phyloP scores from a whole-genome alignment of 306 rosid species.

The Pterocarpus santalinus region DNA sequence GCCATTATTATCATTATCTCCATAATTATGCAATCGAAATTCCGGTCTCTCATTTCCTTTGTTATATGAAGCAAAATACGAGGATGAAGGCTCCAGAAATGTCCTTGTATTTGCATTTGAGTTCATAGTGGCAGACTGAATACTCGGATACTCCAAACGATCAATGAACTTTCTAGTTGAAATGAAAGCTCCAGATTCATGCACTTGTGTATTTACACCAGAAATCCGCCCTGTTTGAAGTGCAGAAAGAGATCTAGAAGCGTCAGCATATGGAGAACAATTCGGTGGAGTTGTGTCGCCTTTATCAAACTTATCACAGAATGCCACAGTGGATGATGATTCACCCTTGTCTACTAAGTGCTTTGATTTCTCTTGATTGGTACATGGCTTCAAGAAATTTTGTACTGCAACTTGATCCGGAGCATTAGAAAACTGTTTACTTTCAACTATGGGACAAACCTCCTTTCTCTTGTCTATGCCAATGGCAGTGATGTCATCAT shows the following conservation, averaged over 20 bases:
- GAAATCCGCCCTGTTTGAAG: slow-evolving; percentile 48
- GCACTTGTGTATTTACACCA: slow-evolving; percentile 47
- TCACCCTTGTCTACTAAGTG: slow-evolving; percentile 48
- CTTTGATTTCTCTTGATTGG: slow-evolving; percentile 52
- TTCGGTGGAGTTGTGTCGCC: slow-evolving; percentile 45
- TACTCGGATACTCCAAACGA: slow-evolving; percentile 52
- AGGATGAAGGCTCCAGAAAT: slow-evolving; percentile 54
- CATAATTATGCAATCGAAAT: slow-evolving; percentile 48
- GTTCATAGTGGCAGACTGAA: slow-evolving; percentile 46
- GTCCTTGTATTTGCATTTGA: slow-evolving; percentile 49
- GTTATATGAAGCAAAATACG: slow-evolving; percentile 51
- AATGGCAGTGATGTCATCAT: slow-evolving; percentile 38
- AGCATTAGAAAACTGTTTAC: slow-evolving; percentile 58
- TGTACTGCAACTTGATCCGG: slow-evolving; percentile 48
- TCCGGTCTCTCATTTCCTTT: slow-evolving; percentile 51
- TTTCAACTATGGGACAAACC: slow-evolving; percentile 52
- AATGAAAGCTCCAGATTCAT: slow-evolving; percentile 50
- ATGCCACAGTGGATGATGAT: slow-evolving; percentile 33
- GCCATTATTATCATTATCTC: slow-evolving; percentile 42
- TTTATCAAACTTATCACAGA: slow-evolving; percentile 49
- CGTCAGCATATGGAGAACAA: slow-evolving; percentile 51
- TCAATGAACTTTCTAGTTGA: slow-evolving; percentile 50
- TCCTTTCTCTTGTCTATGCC: slow-evolving; percentile 50
- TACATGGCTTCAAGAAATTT: slow-evolving; percentile 56
- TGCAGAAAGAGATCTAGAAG: slow-evolving; percentile 49